A percentile compares a stretch with the other conserved stretches of the same genome.
phyloP scores from a whole-genome alignment of 495 filamentous ascomycete genomes.

The Hypoxylon subgilvum region DNA sequence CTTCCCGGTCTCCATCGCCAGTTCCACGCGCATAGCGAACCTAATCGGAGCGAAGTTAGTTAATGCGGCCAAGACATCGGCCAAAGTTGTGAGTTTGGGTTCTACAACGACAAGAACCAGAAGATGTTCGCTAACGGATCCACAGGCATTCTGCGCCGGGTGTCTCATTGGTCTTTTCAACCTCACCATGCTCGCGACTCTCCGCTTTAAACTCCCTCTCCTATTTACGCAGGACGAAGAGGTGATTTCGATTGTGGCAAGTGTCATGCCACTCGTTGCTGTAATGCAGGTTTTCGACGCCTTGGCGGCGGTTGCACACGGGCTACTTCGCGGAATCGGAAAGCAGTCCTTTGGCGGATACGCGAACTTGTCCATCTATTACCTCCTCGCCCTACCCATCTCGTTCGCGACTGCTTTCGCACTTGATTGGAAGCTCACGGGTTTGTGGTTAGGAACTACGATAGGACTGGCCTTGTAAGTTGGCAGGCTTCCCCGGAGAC shows the following conservation, averaged over 20 bases:
- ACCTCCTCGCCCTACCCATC: slow-evolving; percentile 81
- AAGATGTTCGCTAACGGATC: slow-evolving; percentile 14
- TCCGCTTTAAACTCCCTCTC: slow-evolving; percentile 71
- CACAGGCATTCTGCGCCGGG: slow-evolving; percentile 64
- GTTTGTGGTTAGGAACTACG: slow-evolving; percentile 84
- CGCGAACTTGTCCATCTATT: slow-evolving; percentile 83
- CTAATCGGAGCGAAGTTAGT: slow-evolving; percentile 72
- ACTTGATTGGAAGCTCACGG: slow-evolving; percentile 71
- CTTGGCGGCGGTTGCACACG: slow-evolving; percentile 77
- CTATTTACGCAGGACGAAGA: slow-evolving; percentile 83
- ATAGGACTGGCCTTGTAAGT: slow-evolving; percentile 66
- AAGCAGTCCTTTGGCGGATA: slow-evolving; percentile 88
- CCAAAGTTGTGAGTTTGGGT: slow-evolving; percentile 63
- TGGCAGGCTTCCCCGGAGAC: not conserved
- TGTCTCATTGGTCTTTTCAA: slow-evolving; percentile 78
- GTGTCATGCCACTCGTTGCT: slow-evolving; percentile 76
- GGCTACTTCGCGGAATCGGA: slow-evolving; percentile 81
- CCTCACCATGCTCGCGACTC: slow-evolving; percentile 64
- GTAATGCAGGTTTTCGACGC: slow-evolving; percentile 90
- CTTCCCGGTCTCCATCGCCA: slow-evolving; percentile 67
- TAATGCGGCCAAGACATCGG: slow-evolving; percentile 71
- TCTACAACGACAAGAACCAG: not conserved
- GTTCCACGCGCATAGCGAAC: slow-evolving; percentile 69
- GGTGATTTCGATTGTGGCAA: slow-evolving; percentile 75
- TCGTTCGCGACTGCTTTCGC: slow-evolving; percentile 78